Conservation (phyloP, 768 basidiomycete genomes). For the Boletellus ananiceps region DNA sequence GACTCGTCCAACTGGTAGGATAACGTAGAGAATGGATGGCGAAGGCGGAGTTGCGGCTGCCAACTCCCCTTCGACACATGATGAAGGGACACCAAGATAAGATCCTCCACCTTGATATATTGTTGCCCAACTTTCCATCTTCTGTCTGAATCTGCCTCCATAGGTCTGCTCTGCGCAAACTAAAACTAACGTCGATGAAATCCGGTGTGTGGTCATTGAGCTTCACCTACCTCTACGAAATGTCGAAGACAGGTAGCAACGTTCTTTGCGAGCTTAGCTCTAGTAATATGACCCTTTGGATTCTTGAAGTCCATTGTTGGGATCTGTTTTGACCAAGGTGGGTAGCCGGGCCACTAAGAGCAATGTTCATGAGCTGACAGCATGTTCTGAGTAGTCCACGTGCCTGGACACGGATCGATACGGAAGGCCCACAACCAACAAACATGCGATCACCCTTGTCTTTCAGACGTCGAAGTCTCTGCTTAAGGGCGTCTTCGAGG, state of each 20-base stretch:
- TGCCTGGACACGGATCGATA: slow-evolving; percentile 75
- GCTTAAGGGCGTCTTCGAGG: slow-evolving; percentile 59
- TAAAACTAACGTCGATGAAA: slow-evolving; percentile 24
- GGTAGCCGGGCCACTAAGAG: slow-evolving; percentile 73
- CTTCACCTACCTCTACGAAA: slow-evolving; percentile 51
- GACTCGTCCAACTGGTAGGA: slow-evolving; percentile 3
- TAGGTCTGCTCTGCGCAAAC: slow-evolving; percentile 45
- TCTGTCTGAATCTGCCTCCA: slow-evolving; percentile 62
- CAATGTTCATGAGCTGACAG: background rate
- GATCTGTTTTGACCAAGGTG: slow-evolving; percentile 75
- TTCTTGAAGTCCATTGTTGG: slow-evolving; percentile 78
- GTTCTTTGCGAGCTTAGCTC: slow-evolving; percentile 72
- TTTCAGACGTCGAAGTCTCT: slow-evolving; percentile 49
- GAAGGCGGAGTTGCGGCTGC: slow-evolving; percentile 71
- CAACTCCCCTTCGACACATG: slow-evolving; percentile 81
- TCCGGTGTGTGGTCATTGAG: background rate
- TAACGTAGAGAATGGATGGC: background rate
- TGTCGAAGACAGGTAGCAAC: slow-evolving; percentile 71
- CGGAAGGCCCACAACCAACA: slow-evolving; percentile 67
- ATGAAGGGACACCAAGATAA: slow-evolving; percentile 73
- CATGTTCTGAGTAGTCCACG: slow-evolving; percentile 13
- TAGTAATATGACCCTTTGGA: slow-evolving; percentile 73
- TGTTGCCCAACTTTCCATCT: slow-evolving; percentile 58
- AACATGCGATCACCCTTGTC: slow-evolving; percentile 66
- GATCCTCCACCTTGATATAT: slow-evolving; percentile 58